A percentile compares a stretch with the other conserved stretches of the same genome.
These are phyloP conservation scores for Grosmannia penicillata DNA, from an alignment of 2,329 filamentous ascomycete species.

Conservation along the genomic window DNA sequence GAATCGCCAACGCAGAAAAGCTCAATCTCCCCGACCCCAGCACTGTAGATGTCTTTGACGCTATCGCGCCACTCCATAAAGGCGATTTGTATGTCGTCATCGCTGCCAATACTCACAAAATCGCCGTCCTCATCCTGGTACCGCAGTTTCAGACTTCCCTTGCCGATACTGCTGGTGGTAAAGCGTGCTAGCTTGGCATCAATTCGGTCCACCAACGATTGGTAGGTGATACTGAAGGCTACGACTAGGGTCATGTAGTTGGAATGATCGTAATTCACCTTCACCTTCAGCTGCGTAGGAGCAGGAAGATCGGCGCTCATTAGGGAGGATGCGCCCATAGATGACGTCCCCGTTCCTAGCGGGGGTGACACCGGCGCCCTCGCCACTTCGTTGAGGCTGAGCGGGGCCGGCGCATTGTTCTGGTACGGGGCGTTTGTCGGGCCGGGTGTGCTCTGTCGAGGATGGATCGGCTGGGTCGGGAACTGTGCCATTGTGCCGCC, in stretches of 20 bases:
- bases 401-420: neutral
- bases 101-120: conserved; percentile 82
- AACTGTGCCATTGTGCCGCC: conserved; percentile 40
- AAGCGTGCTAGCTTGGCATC: conserved; percentile 86
- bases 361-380: conserved; percentile 14
- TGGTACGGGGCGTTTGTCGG: conserved; percentile 13
- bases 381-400: conserved; percentile 15
- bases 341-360: conserved; percentile 23
- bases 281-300: conserved; percentile 79
- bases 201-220: conserved; percentile 85
- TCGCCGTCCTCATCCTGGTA: conserved; percentile 90
- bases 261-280: conserved; percentile 73
- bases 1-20: conserved; percentile 54
- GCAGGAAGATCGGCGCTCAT: conserved; percentile 28
- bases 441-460: conserved; percentile 30
- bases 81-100: conserved; percentile 91
- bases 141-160: conserved; percentile 69
- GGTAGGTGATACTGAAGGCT: conserved; percentile 86
- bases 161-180: conserved; percentile 69
- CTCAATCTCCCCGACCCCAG: conserved; percentile 78
- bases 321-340: conserved; percentile 18
- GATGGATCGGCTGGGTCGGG: conserved; percentile 37
- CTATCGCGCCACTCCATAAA: conserved; percentile 88
- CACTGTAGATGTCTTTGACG: conserved; percentile 37
- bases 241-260: conserved; percentile 95